A percentile compares a stretch with the other conserved stretches of the same genome.
Evolutionary conservation across 1,139 yeast species (phyloP).

Genomic region (Nakaseomyces uthaithaninus): DNA sequence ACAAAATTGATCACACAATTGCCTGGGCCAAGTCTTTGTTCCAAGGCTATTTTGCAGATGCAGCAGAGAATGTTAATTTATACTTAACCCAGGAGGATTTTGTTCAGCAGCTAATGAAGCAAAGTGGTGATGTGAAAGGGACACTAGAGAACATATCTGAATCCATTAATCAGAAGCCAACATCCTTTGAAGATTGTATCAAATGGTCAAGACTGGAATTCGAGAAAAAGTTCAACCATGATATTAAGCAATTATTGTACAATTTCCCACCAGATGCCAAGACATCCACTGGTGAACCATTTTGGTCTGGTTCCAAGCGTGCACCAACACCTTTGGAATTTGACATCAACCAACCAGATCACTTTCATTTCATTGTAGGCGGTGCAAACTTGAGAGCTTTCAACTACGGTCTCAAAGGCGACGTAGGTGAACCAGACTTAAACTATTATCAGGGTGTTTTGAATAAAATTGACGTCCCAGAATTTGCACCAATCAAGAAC

Average conservation of each 20-base stretch:
- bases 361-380: conserved; percentile 72
- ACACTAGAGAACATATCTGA: conserved; percentile 69
- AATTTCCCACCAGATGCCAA: conserved; percentile 92
- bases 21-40: conserved; percentile 97
- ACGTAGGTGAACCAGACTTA: conserved; percentile 41
- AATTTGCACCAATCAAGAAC: conserved; percentile 67
- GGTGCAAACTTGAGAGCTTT: conserved; percentile 89
- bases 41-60: conserved; percentile 86
- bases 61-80: conserved; percentile 87
- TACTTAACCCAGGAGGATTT: conserved; percentile 88
- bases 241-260: conserved; percentile 79
- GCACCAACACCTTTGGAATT: conserved; percentile 82
- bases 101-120: conserved; percentile 83
- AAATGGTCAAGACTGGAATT: conserved; percentile 91
- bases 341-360: conserved; percentile 68
- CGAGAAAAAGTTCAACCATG: conserved; percentile 75
- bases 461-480: conserved; percentile 48
- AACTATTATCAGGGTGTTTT: conserved; percentile 42
- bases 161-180: conserved; percentile 73
- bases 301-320: conserved; percentile 98
- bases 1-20: conserved; percentile 95
- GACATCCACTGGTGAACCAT: conserved; percentile 84
- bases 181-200: conserved; percentile 86
- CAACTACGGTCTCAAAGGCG: conserved; percentile 75
- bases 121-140: conserved; percentile 84